Conservation (phyloP, 2,329 filamentous ascomycete genomes). For the Grosmannia penicillata region DNA sequence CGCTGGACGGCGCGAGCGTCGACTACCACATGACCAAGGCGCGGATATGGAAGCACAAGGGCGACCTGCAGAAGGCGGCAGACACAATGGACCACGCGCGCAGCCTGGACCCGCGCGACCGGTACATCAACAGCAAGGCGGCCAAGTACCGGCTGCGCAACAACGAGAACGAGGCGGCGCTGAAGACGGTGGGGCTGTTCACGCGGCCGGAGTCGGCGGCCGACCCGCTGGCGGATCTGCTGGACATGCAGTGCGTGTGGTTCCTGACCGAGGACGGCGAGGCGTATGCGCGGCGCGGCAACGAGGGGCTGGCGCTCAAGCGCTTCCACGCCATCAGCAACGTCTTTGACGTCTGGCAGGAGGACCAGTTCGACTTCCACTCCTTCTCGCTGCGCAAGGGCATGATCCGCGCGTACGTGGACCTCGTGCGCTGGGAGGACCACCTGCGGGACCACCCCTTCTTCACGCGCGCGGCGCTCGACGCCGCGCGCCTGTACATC, state of each 20-base stretch:
- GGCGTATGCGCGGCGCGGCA: slow-evolving; percentile 68
- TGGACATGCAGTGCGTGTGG: slow-evolving; percentile 99
- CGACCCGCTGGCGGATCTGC: slow-evolving; percentile 75
- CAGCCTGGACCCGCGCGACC: slow-evolving; percentile 72
- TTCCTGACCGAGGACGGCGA: slow-evolving; percentile 91
- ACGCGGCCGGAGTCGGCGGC: slow-evolving; percentile 81
- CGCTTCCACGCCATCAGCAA: slow-evolving; percentile 76
- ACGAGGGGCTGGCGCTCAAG: slow-evolving; percentile 77
- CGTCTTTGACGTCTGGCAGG: slow-evolving; percentile 95
- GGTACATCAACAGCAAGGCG: slow-evolving; percentile 96
- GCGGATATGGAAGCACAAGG: slow-evolving; percentile 82
- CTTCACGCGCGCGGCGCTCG: slow-evolving; percentile 70
- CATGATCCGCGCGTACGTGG: slow-evolving; percentile 84
- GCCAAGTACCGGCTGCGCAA: slow-evolving; percentile 94
- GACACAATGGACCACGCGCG: slow-evolving; percentile 82
- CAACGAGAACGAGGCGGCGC: slow-evolving; percentile 71
- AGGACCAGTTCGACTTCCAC: slow-evolving; percentile 98
- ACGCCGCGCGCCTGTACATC: slow-evolving; percentile 68
- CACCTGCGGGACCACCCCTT: slow-evolving; percentile 83
- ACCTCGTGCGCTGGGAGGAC: slow-evolving; percentile 96
- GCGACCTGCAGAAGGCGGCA: slow-evolving; percentile 64
- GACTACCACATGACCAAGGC: slow-evolving; percentile 95
- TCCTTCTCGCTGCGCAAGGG: slow-evolving; percentile 94
- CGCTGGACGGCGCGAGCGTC: slow-evolving; percentile 63
- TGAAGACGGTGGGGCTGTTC: slow-evolving; percentile 86